Conservation (phyloP, 306 rosid species). For the Rosa multiflora region DNA sequence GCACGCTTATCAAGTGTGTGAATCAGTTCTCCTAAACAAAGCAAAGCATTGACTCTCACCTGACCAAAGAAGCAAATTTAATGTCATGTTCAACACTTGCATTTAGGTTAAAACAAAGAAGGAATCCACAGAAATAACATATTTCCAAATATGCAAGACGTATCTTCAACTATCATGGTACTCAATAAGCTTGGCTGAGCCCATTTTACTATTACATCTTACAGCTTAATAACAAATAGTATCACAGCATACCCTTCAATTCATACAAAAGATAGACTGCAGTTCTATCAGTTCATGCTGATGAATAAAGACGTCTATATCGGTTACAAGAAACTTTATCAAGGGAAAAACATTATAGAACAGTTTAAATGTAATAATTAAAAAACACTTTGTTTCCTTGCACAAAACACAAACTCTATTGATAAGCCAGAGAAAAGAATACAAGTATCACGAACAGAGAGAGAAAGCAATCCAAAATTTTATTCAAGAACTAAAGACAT, state of each 20-base stretch:
- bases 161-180: slow-evolving; percentile 15
- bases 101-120: slow-evolving; percentile 9
- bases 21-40: slow-evolving; percentile 88
- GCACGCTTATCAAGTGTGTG: slow-evolving; percentile 78
- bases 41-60: slow-evolving; percentile 98
- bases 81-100: slow-evolving; percentile 12
- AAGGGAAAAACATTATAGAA: not conserved
- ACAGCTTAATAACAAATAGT: not conserved
- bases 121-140: not conserved
- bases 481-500: not conserved
- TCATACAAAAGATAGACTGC: not conserved
- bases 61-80: slow-evolving; percentile 33
- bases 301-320: not conserved
- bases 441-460: not conserved
- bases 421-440: not conserved
- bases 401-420: not conserved
- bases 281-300: not conserved
- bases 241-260: not conserved
- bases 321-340: not conserved
- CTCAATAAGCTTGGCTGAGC: slow-evolving; percentile 1
- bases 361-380: not conserved
- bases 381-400: not conserved
- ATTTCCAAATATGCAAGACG: not conserved
- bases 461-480: not conserved
- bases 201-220: not conserved